Conservation (phyloP, 2,329 filamentous ascomycete genomes). For the Colletotrichum orchidophilum region DNA sequence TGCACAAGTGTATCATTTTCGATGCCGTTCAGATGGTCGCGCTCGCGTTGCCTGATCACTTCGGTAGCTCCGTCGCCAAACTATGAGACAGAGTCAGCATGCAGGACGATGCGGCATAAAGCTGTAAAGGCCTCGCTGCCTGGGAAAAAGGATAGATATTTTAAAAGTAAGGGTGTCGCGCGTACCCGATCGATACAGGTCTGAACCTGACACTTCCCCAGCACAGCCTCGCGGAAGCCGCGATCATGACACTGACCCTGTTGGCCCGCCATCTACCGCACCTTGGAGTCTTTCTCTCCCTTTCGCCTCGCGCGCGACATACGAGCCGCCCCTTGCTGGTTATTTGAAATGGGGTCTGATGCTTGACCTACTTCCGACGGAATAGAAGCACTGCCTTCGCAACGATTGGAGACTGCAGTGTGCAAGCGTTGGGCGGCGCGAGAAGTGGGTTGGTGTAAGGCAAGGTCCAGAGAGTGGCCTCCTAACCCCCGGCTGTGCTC, state of each 20-base stretch:
- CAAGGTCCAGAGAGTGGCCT: neutral
- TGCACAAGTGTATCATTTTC: conserved; percentile 18
- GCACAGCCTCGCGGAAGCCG: conserved; percentile 38
- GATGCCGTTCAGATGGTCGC: conserved; percentile 37
- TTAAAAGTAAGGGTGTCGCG: neutral
- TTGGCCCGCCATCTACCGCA: conserved; percentile 32
- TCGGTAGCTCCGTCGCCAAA: conserved; percentile 47
- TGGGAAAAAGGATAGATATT: neutral
- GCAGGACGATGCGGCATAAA: neutral
- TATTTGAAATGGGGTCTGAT: neutral
- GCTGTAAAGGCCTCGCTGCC: neutral
- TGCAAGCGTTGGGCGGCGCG: neutral
- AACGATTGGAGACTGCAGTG: neutral
- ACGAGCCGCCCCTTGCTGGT: conserved; percentile 9
- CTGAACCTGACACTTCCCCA: conserved; percentile 50
- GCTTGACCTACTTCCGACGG: neutral
- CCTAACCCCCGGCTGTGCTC: neutral
- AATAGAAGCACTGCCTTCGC: neutral
- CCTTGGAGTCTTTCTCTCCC: conserved; percentile 28
- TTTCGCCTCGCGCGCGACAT: conserved; percentile 30
- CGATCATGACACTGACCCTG: conserved; percentile 18
- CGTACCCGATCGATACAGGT: conserved; percentile 49
- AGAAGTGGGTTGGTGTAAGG: neutral
- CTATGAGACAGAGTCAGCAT: conserved; percentile 37
- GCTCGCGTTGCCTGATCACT: conserved; percentile 48